These are phyloP conservation scores for Sugiyamaella pinicola DNA, from an alignment of 1,139 yeast species.

Conservation along the genomic window DNA sequence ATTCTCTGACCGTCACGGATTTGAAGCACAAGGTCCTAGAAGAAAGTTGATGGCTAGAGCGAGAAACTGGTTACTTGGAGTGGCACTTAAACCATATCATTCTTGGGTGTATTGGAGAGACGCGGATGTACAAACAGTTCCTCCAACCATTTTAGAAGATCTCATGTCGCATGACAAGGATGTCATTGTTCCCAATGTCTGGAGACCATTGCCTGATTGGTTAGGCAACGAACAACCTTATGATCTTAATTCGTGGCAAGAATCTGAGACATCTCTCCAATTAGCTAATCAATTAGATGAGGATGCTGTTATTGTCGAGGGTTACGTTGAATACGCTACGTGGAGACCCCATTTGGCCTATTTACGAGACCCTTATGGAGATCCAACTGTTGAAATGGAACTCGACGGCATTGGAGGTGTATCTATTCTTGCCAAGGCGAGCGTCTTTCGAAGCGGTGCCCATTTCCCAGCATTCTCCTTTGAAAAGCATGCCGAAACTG, in stretches of 20 bases:
- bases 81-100: constrained; percentile 66
- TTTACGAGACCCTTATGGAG: constrained; percentile 82
- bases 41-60: constrained; percentile 75
- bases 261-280: constrained; percentile 78
- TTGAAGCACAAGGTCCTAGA: constrained; percentile 73
- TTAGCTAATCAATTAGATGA: constrained; percentile 77
- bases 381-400: constrained; percentile 83
- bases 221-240: constrained; percentile 87
- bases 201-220: constrained; percentile 93
- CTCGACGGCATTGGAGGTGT: constrained; percentile 93
- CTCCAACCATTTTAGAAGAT: constrained; percentile 62
- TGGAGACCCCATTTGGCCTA: constrained; percentile 93
- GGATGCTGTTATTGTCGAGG: constrained; percentile 89
- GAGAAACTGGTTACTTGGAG: constrained; percentile 67
- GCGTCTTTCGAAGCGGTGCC: constrained; percentile 76
- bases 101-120: constrained; percentile 84
- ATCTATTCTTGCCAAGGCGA: constrained; percentile 76
- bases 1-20: constrained; percentile 76
- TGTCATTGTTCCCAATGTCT: constrained; percentile 81
- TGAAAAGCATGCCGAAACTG: constrained; percentile 91
- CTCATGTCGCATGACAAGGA: constrained; percentile 66
- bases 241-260: constrained; percentile 90
- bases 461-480: constrained; percentile 91
- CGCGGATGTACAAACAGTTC: constrained; percentile 68
- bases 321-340: constrained; percentile 88